Percentiles rank a stretch among this genome's conserved stretches.
Evolutionary conservation across 1,284 basidiomycete species (phyloP).

Genomic region (Ganoderma resinaceum): DNA sequence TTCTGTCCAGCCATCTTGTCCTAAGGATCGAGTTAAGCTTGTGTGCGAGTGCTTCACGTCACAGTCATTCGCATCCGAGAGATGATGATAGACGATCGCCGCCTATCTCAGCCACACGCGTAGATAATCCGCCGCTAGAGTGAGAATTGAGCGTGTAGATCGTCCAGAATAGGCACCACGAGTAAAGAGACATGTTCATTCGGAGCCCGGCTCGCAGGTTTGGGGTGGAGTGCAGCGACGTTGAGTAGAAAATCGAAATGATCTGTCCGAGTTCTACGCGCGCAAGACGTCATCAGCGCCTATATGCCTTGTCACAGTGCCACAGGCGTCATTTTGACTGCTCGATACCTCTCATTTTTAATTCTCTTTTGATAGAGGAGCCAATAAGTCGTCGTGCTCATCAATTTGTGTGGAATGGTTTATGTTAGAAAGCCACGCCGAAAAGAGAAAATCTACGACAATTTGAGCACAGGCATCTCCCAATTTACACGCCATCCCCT

Average conservation of each 20-base stretch:
- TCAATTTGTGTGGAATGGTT: too few species aligned
- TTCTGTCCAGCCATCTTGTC: slow-evolving; percentile 1
- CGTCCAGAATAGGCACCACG: not conserved
- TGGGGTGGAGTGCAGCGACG: not conserved
- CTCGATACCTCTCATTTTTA: not conserved
- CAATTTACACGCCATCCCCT: not conserved
- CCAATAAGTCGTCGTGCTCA: not conserved
- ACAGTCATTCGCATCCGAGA: not conserved
- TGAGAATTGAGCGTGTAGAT: slow-evolving; percentile 3
- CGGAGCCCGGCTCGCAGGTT: not conserved
- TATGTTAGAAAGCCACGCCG: too few species aligned
- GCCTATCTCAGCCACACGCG: slow-evolving; percentile 4
- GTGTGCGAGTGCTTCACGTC: not conserved
- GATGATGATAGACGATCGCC: slow-evolving; percentile 12
- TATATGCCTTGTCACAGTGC: too few species aligned
- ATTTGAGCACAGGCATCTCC: not conserved
- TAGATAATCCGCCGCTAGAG: slow-evolving; percentile 5
- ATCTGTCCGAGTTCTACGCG: slow-evolving; percentile 1
- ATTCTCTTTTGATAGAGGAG: not conserved
- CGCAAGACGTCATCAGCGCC: not conserved
- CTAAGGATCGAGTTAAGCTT: not conserved
- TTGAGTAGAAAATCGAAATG: not conserved
- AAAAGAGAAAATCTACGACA: not conserved
- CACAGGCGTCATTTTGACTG: too few species aligned
- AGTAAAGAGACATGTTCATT: not conserved